Percentiles rank a stretch among this genome's conserved stretches.
Conservation (phyloP, 306 rosid species). For the Fagus sylvatica region DNA sequence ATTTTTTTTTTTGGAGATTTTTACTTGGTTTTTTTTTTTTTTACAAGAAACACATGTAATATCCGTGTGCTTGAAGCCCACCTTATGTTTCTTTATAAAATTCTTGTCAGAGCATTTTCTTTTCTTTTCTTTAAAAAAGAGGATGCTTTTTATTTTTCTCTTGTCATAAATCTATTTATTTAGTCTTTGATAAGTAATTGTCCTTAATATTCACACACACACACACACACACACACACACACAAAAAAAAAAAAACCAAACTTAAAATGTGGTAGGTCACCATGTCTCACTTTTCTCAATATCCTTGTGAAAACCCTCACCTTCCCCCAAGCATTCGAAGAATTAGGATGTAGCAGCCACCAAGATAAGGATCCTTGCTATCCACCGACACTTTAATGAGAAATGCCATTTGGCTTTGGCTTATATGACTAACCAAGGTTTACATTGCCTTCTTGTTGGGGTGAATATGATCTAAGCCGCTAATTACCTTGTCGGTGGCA, state of each 20-base stretch:
- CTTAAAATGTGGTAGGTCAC: slow-evolving; percentile 31
- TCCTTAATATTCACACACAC: background rate
- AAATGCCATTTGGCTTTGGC: no score
- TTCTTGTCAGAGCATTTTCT: background rate
- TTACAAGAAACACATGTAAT: background rate
- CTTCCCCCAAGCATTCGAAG: background rate
- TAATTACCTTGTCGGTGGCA: no score
- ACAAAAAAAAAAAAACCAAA: background rate
- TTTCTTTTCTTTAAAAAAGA: background rate
- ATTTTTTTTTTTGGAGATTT: background rate
- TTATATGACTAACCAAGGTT: no score
- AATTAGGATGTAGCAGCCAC: background rate
- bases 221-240: no score
- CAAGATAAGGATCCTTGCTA: background rate
- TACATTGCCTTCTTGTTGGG: no score
- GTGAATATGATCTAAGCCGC: no score
- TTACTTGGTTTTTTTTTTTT: background rate
- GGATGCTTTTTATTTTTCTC: background rate
- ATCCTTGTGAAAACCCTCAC: slow-evolving; percentile 14
- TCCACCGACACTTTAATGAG: no score
- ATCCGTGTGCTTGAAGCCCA: background rate
- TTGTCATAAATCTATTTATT: background rate
- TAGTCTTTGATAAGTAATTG: background rate
- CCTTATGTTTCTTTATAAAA: background rate
- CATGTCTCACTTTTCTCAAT: slow-evolving; percentile 36